Evolutionary conservation across 1,284 basidiomycete genomes (phyloP).

Genomic region (Ustilago sp.): DNA sequence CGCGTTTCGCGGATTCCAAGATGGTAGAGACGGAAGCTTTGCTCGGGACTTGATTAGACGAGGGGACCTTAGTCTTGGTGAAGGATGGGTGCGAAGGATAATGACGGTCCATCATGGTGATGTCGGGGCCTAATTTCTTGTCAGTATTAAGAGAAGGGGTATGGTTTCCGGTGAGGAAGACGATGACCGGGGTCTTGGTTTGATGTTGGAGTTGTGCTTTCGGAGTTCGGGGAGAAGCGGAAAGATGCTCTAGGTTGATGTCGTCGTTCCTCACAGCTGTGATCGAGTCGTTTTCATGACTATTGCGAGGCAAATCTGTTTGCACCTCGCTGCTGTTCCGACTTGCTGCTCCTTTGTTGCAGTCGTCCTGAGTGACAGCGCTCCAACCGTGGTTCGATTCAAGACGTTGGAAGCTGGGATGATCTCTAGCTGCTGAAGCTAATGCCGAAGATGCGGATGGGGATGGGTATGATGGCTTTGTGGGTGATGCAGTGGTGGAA

Average conservation of each 20-base stretch:
- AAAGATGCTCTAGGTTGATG: slow-evolving; percentile 1
- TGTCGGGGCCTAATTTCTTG: not conserved
- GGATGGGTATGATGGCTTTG: slow-evolving; percentile 1
- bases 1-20: slow-evolving; percentile 39
- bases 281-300: slow-evolving; percentile 39
- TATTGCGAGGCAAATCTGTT: slow-evolving; percentile 8
- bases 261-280: slow-evolving; percentile 40
- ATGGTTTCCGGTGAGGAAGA: not conserved
- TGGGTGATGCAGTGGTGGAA: not conserved
- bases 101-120: slow-evolving; percentile 32
- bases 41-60: slow-evolving; percentile 8
- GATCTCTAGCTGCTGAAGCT: slow-evolving; percentile 17
- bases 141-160: not conserved
- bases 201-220: not conserved
- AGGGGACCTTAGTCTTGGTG: slow-evolving; percentile 12
- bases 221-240: not conserved
- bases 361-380: not conserved
- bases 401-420: slow-evolving; percentile 11
- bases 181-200: not conserved
- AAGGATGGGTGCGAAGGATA: slow-evolving; percentile 24
- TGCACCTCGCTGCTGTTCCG: slow-evolving; percentile 1
- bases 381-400: not conserved
- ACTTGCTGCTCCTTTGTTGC: not conserved
- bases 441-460: slow-evolving; percentile 4
- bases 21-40: slow-evolving; percentile 45